Conservation (phyloP, 495 filamentous ascomycete genomes). For the Recurvomyces mirabilis region DNA sequence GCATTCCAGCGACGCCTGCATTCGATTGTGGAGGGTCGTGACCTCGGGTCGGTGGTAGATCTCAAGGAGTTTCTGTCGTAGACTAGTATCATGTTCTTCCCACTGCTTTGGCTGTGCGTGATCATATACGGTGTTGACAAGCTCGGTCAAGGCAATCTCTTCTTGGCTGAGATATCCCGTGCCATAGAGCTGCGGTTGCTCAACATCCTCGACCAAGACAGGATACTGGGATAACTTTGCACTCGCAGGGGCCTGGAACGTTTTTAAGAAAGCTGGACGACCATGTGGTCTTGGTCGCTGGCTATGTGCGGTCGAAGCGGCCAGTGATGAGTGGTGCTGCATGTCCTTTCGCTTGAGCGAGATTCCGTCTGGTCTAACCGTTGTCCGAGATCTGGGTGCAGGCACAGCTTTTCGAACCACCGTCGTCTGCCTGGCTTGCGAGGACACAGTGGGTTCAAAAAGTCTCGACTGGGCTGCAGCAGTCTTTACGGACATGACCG, state of each 20-base stretch:
- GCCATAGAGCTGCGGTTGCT: constrained; percentile 49
- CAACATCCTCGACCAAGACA: constrained; percentile 43
- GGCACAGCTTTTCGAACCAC: constrained; percentile 11
- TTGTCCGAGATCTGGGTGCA: neutral
- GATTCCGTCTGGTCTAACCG: no score
- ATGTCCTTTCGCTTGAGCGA: no score
- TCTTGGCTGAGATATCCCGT: constrained; percentile 55
- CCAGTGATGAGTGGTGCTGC: no score
- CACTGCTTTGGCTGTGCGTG: constrained; percentile 12
- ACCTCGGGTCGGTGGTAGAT: constrained; percentile 47
- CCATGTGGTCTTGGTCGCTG: neutral
- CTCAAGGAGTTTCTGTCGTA: constrained; percentile 34
- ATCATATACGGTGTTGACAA: constrained; percentile 47
- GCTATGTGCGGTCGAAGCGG: no score
- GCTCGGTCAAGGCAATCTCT: constrained; percentile 49
- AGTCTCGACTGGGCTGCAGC: neutral
- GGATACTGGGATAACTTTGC: constrained; percentile 34
- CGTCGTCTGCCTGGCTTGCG: constrained; percentile 14
- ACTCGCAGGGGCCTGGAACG: neutral
- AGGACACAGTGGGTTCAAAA: constrained; percentile 13
- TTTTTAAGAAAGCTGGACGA: neutral
- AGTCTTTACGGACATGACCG: no score
- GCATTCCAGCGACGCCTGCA: constrained; percentile 53
- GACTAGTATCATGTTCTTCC: neutral
- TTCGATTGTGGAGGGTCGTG: constrained; percentile 43